phyloP scores from a whole-genome alignment of 768 basidiomycete genomes.

The Leucocoprinus birnbaumii region DNA sequence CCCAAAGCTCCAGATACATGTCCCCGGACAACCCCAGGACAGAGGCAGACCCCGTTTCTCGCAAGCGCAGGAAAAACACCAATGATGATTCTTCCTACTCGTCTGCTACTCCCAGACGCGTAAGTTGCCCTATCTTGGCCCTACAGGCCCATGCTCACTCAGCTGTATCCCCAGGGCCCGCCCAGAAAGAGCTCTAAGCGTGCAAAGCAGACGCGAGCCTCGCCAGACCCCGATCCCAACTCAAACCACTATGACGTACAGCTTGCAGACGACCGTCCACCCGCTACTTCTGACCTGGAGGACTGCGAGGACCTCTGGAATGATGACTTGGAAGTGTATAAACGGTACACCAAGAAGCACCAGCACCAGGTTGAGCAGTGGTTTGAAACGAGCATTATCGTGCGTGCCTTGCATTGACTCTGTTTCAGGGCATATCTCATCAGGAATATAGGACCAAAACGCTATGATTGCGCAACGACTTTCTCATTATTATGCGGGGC shows the following conservation, averaged over 20 bases:
- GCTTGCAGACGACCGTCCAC: constrained; percentile 40
- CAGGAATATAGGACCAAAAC: constrained; percentile 62
- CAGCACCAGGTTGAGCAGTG: constrained; percentile 70
- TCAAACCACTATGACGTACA: constrained; percentile 20
- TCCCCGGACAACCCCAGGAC: constrained; percentile 5
- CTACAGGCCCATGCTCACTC: neutral
- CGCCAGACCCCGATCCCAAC: constrained; percentile 23
- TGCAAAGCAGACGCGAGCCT: constrained; percentile 26
- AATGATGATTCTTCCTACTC: constrained; percentile 58
- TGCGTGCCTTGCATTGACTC: constrained; percentile 27
- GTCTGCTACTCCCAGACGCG: constrained; percentile 46
- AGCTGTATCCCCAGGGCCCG: constrained; percentile 1
- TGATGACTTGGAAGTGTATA: constrained; percentile 65
- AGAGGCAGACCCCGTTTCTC: constrained; percentile 21
- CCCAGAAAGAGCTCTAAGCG: constrained; percentile 11
- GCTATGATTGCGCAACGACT: constrained; percentile 54
- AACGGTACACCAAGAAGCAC: constrained; percentile 69
- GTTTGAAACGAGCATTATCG: constrained; percentile 67
- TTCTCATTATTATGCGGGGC: constrained; percentile 54
- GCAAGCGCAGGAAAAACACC: constrained; percentile 47
- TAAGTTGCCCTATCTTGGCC: constrained; percentile 32
- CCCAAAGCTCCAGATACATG: constrained; percentile 12
- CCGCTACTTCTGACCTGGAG: constrained; percentile 75
- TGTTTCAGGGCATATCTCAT: constrained; percentile 8
- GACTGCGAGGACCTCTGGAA: constrained; percentile 80